Base-by-base conservation (phyloP, 2,329 filamentous ascomycete species). In the Fusarium transvaalense region DNA sequence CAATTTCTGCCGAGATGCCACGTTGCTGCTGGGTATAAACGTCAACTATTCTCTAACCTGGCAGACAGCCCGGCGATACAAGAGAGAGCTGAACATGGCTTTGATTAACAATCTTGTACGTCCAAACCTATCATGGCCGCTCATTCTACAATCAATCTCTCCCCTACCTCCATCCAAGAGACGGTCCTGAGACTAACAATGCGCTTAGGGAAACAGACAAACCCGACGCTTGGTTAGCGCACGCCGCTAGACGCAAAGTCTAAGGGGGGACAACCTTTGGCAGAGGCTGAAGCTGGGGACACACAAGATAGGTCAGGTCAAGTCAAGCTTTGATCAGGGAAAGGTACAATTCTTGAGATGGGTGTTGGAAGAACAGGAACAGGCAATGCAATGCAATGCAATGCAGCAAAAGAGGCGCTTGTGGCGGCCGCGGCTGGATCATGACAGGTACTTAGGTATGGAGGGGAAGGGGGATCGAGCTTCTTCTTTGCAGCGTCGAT, bases 361-460 rank as follows among this genome's bases (percentile, higher is more conserved):
- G 23, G 55, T 69, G 57, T 45, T 56, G 47, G 54, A 52, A 54
- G 53, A 47, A 48, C 46, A 59, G 42, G 39, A 48, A 51, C 34
- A 60, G 42, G 55, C 27, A 60, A 61, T 42, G 42, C 39, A 45
- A 45, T 31, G 55, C 27, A 60, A 61, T 42, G 42, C 39, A 45
- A 45, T 31, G 42, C 27, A 64, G 15, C 21, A 55, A 35, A 59
- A 67, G 68, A 57, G 61, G 65, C 67, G 69, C 62, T 68, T 71
- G 71, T 71, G 71, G 69, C 69, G 69, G 71, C 51, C 62, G 54
- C 61, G 61, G 46, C 32, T 63, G 66, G 47, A 41, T 59, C 47
- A 41, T 56, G 55, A 32, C 25, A 51, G 46, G 38, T 7, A 14
- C 31, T 25, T 37, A 14, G 19, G 46, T 51, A 47, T 61, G 45